These are phyloP conservation scores for Penicillium waksmanii DNA, from an alignment of 495 filamentous ascomycete genomes.

Conservation along the genomic window DNA sequence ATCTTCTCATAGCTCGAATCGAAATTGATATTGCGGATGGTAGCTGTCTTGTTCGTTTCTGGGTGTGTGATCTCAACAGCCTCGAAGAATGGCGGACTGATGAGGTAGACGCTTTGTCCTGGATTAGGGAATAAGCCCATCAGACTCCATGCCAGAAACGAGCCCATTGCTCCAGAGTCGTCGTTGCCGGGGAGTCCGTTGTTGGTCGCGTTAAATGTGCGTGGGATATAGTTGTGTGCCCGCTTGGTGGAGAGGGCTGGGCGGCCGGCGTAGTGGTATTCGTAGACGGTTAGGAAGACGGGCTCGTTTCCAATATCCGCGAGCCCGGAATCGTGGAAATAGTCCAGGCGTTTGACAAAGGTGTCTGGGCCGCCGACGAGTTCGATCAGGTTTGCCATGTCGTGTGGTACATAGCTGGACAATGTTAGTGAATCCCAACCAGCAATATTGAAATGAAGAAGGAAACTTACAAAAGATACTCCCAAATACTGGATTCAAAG, in stretches of 20 bases:
- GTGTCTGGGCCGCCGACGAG: constrained; percentile 59
- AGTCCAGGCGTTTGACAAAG: constrained; percentile 66
- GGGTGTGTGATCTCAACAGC: constrained; percentile 63
- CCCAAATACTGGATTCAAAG: constrained; percentile 73
- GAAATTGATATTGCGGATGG: constrained; percentile 65
- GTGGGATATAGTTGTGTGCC: constrained; percentile 67
- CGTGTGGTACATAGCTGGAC: constrained; percentile 66
- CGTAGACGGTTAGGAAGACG: constrained; percentile 69
- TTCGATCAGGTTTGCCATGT: constrained; percentile 64
- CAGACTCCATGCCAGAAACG: constrained; percentile 63
- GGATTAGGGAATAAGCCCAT: constrained; percentile 63
- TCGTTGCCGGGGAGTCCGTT: constrained; percentile 70
- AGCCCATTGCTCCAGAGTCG: constrained; percentile 65
- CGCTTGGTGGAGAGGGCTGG: constrained; percentile 65
- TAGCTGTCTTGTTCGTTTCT: constrained; percentile 63
- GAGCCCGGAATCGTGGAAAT: constrained; percentile 66
- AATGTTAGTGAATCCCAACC: constrained; percentile 1
- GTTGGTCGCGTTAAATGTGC: constrained; percentile 60
- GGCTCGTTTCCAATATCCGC: constrained; percentile 76
- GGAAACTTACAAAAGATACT: constrained; percentile 56
- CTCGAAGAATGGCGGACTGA: constrained; percentile 68
- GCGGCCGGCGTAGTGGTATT: constrained; percentile 73
- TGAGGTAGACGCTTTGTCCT: constrained; percentile 72
- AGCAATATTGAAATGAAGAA: no score
- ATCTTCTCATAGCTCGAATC: constrained; percentile 57